Percentiles rank a stretch among this genome's conserved stretches.
These are phyloP conservation scores for Lipomyces sp. DNA, from an alignment of 805 yeast genomes.

Conservation along the genomic window DNA sequence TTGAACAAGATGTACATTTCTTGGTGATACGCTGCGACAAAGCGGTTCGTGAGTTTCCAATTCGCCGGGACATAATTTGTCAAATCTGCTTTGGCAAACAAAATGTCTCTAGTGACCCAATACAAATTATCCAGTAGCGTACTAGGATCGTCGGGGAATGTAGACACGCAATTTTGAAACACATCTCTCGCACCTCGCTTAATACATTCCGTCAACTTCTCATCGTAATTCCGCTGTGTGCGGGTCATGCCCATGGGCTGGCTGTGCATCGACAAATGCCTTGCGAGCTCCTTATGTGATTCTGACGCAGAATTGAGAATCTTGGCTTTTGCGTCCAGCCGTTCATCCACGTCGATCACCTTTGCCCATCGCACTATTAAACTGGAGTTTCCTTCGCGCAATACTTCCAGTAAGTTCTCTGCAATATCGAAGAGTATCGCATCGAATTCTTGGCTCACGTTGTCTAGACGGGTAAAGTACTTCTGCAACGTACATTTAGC, in stretches of 20 bases:
- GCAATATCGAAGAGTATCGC: slow-evolving; percentile 67
- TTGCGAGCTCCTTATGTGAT: slow-evolving; percentile 19
- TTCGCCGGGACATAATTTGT: slow-evolving; percentile 64
- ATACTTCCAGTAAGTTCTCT: slow-evolving; percentile 70
- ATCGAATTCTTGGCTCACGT: slow-evolving; percentile 62
- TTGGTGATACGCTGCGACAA: slow-evolving; percentile 68
- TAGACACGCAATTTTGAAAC: slow-evolving; percentile 66
- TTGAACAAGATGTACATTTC: slow-evolving; percentile 68
- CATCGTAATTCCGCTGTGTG: slow-evolving; percentile 29
- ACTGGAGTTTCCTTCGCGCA: slow-evolving; percentile 68
- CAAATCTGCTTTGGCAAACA: slow-evolving; percentile 65
- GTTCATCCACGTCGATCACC: slow-evolving; percentile 78
- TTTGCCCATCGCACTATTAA: slow-evolving; percentile 74
- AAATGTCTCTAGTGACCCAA: slow-evolving; percentile 83
- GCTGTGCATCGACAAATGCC: slow-evolving; percentile 26
- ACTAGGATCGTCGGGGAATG: slow-evolving; percentile 55
- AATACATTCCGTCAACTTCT: slow-evolving; percentile 29
- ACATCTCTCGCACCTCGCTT: slow-evolving; percentile 60
- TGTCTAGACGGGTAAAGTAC: slow-evolving; percentile 57
- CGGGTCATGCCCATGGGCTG: slow-evolving; percentile 16
- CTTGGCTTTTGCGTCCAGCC: slow-evolving; percentile 67
- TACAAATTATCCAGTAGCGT: slow-evolving; percentile 70
- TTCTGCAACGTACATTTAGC: slow-evolving; percentile 60
- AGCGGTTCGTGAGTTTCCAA: slow-evolving; percentile 73
- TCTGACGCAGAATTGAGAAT: slow-evolving; percentile 22